Evolutionary conservation across 495 filamentous ascomycete species (phyloP), one percentile per base, ranked within the genome.

Genomic region (Hyaloscypha hepaticicola): DNA sequence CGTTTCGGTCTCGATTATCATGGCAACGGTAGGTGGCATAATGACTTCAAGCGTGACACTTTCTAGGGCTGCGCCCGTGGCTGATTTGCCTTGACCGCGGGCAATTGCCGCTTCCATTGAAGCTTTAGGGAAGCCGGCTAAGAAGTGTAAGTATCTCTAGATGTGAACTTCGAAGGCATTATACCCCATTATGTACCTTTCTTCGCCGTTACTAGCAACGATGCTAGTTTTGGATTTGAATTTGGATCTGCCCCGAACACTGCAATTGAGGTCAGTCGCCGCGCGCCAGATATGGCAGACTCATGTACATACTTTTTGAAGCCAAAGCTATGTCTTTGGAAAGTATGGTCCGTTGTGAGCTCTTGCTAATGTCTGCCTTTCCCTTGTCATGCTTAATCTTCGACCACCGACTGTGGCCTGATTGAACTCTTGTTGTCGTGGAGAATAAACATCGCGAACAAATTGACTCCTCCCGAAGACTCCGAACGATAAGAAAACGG

Each of bases 361-460:
- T 84, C 70, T 85, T 89, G 67, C 79, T 80, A 14, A 73, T 74
- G 77, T 97, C 93, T 66, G 85, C 85, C 68, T 86, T 88, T 45
- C 85, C 90, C 75, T 99, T 99, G 77, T 93, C 91, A 73, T 99
- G 96, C 68, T 87, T 90, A 77, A 97, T 97, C 67, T 93, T 95
- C 38, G 91, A 90, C 95, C 95, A 99, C 73, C 89, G 87, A 74
- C 86, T 96, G 76, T 97, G 92, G 34, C 93, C 93, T 51, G 90
- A 90, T 31, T 76, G 75, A 7, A 79, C 66, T 5, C 67, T 29
- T 2, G 82, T 55, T 22, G 79, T 81, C 22, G 81, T 81, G 29
- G 81, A 78, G 72, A 93, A 88, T 24, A 76, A 72, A 65, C 79
- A 84, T 74, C 72, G 70, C 16, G 76, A 71, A 74, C 80, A 83